Percentiles rank a stretch among this genome's conserved stretches.
Evolutionary conservation across 768 basidiomycete genomes (phyloP).

Genomic region (Podaxis mareebaensis): DNA sequence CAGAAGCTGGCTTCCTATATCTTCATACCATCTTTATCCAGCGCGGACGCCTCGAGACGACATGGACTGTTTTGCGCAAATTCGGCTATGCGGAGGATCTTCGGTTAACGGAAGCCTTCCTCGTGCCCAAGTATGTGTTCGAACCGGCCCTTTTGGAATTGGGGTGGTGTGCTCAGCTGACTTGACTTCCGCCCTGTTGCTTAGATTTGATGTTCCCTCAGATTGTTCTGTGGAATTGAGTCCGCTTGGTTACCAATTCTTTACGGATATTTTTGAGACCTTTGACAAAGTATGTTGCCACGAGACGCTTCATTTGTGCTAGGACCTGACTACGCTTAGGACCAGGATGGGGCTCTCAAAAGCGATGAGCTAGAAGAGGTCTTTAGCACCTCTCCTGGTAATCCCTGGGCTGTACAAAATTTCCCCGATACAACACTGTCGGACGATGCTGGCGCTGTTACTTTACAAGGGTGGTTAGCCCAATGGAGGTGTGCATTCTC

Average conservation of each 20-base stretch:
- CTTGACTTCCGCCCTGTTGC: background rate
- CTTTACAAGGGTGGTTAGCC: constrained; percentile 97
- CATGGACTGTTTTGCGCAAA: constrained; percentile 93
- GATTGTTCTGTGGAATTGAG: constrained; percentile 96
- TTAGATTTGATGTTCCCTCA: constrained; percentile 87
- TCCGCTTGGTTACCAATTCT: constrained; percentile 93
- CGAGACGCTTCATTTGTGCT: background rate
- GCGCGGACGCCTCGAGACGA: constrained; percentile 92
- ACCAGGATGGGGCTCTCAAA: constrained; percentile 93
- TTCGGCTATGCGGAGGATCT: constrained; percentile 98
- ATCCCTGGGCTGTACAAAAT: constrained; percentile 92
- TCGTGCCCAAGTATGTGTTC: constrained; percentile 78
- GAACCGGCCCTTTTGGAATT: constrained; percentile 15
- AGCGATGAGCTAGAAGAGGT: constrained; percentile 80
- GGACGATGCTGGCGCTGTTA: constrained; percentile 86
- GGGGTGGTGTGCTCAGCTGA: background rate
- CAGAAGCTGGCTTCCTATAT: constrained; percentile 90
- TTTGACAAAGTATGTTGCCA: constrained; percentile 75
- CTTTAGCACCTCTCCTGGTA: constrained; percentile 93
- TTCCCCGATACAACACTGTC: constrained; percentile 90
- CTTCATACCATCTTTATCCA: constrained; percentile 98
- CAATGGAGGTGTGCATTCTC: constrained; percentile 82
- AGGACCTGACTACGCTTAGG: constrained; percentile 43
- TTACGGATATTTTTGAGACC: constrained; percentile 94
- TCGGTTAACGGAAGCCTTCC: constrained; percentile 82